Percentiles rank a stretch among this genome's conserved stretches.
Conservation (phyloP, 352 stramenopile genomes). For the Phytophthora pluvialis region DNA sequence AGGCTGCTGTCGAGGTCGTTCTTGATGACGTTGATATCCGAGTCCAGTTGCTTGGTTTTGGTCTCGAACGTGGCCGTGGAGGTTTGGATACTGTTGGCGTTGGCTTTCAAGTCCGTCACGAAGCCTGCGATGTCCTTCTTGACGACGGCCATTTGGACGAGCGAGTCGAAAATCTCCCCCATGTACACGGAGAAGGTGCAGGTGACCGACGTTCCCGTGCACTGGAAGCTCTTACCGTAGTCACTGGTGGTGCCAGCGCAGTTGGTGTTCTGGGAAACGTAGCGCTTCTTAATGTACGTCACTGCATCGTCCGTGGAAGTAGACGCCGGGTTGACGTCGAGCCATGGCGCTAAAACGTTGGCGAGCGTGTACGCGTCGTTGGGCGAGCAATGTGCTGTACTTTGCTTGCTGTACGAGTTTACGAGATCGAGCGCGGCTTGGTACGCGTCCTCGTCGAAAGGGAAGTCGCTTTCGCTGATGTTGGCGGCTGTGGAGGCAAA, state of each 20-base stretch:
- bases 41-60: conserved; percentile 47
- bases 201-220: not conserved
- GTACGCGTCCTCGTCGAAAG: conserved; percentile 12
- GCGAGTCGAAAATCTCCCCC: conserved; percentile 4
- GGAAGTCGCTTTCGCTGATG: conserved; percentile 38
- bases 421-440: no score
- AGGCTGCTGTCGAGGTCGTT: conserved; percentile 45
- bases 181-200: conserved; percentile 29
- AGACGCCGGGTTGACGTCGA: conserved; percentile 10
- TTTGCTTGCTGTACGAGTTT: no score
- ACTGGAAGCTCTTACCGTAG: not conserved
- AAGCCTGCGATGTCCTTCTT: conserved; percentile 39
- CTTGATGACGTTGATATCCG: conserved; percentile 53
- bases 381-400: no score
- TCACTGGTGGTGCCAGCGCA: no score
- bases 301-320: no score
- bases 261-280: no score
- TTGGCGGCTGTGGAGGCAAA: conserved; percentile 36
- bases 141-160: conserved; percentile 17
- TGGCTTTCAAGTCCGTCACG: conserved; percentile 34
- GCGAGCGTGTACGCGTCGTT: conserved; percentile 20
- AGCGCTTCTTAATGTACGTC: no score
- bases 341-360: conserved; percentile 49
- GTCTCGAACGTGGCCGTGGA: conserved; percentile 50
- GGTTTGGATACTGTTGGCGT: conserved; percentile 37